Evolutionary conservation across 2,329 filamentous ascomycete species (phyloP).

Genomic region (Aureobasidium leucospermi): DNA sequence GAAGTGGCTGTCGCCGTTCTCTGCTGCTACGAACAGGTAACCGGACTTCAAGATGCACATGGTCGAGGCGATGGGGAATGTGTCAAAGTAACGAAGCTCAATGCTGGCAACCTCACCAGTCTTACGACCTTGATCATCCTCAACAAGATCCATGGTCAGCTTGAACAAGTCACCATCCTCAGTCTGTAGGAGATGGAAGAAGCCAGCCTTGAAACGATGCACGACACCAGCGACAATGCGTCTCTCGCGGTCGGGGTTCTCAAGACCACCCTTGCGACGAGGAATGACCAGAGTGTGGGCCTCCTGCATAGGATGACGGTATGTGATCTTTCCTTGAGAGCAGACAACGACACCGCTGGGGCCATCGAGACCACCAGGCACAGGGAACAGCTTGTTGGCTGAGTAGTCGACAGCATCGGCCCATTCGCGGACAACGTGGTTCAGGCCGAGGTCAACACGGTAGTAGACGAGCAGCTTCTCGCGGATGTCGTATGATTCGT

Average conservation of each 20-base stretch:
- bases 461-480: constrained; percentile 96
- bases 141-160: constrained; percentile 82
- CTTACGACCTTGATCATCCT: constrained; percentile 68
- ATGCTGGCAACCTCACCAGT: constrained; percentile 76
- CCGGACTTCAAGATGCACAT: constrained; percentile 93
- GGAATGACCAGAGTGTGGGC: constrained; percentile 85
- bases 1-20: constrained; percentile 87
- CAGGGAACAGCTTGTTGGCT: constrained; percentile 85
- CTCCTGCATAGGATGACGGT: constrained; percentile 92
- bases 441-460: constrained; percentile 90
- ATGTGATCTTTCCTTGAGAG: constrained; percentile 88
- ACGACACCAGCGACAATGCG: constrained; percentile 87
- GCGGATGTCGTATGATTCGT: constrained; percentile 68
- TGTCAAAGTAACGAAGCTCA: constrained; percentile 97
- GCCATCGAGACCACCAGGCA: constrained; percentile 87
- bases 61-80: constrained; percentile 77
- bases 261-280: constrained; percentile 74
- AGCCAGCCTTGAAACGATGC: constrained; percentile 89
- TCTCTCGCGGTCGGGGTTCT: constrained; percentile 86
- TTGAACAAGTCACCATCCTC: constrained; percentile 99
- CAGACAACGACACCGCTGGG: constrained; percentile 94
- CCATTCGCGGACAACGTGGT: constrained; percentile 96
- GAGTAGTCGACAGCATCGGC: constrained; percentile 86
- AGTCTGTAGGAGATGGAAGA: constrained; percentile 93
- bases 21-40: constrained; percentile 85